These are phyloP conservation scores for Clarireedia sp. DNA, from an alignment of 2,329 filamentous ascomycete genomes.

Conservation along the genomic window DNA sequence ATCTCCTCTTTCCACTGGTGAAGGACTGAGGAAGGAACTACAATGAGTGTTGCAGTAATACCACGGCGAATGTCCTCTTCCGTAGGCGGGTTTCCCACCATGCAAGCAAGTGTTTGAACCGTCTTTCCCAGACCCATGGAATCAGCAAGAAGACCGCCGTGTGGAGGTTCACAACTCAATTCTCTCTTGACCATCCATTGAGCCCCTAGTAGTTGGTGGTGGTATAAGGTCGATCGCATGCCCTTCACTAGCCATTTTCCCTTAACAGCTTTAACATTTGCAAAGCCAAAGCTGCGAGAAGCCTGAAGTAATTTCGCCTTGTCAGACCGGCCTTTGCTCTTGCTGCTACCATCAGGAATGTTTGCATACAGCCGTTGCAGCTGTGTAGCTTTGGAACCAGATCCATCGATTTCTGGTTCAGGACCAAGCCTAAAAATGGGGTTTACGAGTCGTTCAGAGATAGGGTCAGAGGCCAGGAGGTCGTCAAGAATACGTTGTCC, in stretches of 20 bases:
- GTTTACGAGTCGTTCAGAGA: conserved; percentile 19
- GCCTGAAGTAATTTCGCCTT: conserved; percentile 32
- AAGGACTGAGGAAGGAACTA: conserved; percentile 24
- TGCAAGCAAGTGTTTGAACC: conserved; percentile 37
- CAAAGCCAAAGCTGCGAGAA: conserved; percentile 35
- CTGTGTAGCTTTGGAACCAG: conserved; percentile 19
- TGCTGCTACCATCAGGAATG: conserved; percentile 19
- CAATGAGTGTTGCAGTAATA: conserved; percentile 25
- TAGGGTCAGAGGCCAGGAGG: conserved; percentile 17
- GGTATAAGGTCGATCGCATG: conserved; percentile 38
- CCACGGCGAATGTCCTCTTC: conserved; percentile 29
- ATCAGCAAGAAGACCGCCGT: conserved; percentile 52
- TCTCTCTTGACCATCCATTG: conserved; percentile 50
- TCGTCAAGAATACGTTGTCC: conserved; percentile 18
- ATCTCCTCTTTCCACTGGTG: conserved; percentile 28
- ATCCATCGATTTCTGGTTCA: conserved; percentile 16
- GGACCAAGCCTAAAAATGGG: conserved; percentile 15
- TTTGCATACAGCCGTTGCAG: conserved; percentile 22
- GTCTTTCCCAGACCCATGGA: conserved; percentile 62
- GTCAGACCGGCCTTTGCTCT: conserved; percentile 25
- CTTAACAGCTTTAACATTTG: conserved; percentile 27
- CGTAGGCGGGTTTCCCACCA: conserved; percentile 33
- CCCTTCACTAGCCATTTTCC: conserved; percentile 39
- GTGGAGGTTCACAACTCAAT: conserved; percentile 28
- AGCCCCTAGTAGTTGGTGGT: conserved; percentile 43